Percentiles rank a stretch among this genome's conserved stretches.
These are phyloP conservation scores for Beverwykella pulmonaria DNA, from an alignment of 495 filamentous ascomycete species.

Conservation along the genomic window DNA sequence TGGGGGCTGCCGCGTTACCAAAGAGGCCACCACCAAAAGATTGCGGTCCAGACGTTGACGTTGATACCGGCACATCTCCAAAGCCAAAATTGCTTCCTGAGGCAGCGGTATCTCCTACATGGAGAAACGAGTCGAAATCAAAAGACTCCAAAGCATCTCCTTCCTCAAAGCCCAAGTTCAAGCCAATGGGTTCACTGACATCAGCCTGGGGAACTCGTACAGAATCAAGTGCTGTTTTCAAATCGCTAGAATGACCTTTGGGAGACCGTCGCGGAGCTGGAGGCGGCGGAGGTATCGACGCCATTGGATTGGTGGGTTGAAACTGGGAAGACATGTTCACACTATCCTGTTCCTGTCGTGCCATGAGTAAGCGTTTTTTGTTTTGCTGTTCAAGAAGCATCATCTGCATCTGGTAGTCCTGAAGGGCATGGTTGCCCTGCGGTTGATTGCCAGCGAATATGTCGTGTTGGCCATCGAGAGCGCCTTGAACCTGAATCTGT, in stretches of 20 bases:
- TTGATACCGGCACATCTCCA: background rate
- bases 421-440: slow-evolving; percentile 51
- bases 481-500: no score
- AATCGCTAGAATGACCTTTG: no score
- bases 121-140: background rate
- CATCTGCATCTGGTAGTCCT: slow-evolving; percentile 99
- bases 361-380: slow-evolving; percentile 95
- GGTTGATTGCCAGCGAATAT: no score
- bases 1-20: no score
- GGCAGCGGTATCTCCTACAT: background rate
- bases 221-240: no score
- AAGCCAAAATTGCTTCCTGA: background rate
- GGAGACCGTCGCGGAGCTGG: background rate
- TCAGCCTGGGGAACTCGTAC: no score
- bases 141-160: background rate
- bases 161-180: background rate
- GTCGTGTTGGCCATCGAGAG: no score
- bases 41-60: no score
- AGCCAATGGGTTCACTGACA: no score
- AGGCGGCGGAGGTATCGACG: background rate
- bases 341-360: slow-evolving; percentile 84
- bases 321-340: background rate
- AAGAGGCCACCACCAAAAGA: no score
- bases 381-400: slow-evolving; percentile 99
- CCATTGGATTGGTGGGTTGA: background rate